Base-by-base conservation (phyloP, 345 rosid species). In the Aquilaria sinensis region DNA sequence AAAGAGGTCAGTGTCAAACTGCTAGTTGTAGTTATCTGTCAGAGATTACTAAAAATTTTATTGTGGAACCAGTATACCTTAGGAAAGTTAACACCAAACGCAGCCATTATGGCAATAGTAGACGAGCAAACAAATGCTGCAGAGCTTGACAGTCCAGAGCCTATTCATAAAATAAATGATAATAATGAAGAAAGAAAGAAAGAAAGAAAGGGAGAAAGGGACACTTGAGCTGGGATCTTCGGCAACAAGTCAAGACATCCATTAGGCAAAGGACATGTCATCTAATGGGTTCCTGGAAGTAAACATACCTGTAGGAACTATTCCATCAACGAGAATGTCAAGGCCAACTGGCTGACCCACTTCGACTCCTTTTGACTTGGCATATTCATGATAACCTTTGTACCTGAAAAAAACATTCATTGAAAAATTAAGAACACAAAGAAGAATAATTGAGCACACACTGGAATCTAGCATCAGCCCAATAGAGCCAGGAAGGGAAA, bases 111-210 rank as follows among this genome's bases (percentile, higher is more conserved):
- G 65, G 96, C 96, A 57, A 95, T 87, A 0, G 99, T 87, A 52
- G 99, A 64, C 41, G 97, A 91, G 70, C 97, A 91, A 58, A 95
- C 99, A 78, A 94, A 90, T 47, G 97, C 96, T 31, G 99, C 86
- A 61, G 99, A 95, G 70, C 99, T 91, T 45, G 96, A 95, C 45
- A 91, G 77, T 14, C 97, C 97, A 49, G 96, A 95, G 68, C 99
- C 99, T 95, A 68, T 37, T 37, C 43, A 37, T 53, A 23, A 37
- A 37, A 37, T 37, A 37, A 37, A 37, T 37, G 8, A 37, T 9
- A 37, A 9, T 4, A 37, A 37, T 37, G 43, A 37, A 37, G 7
- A 37, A 37, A 37, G 8, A 9, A 37, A 37, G 43, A 37, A 37
- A 9, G 23, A 23, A 15, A 34, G 31, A 56, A 23, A 23, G 23